These are phyloP conservation scores for Geranium brycei DNA, from an alignment of 345 rosid species.

Conservation along the genomic window DNA sequence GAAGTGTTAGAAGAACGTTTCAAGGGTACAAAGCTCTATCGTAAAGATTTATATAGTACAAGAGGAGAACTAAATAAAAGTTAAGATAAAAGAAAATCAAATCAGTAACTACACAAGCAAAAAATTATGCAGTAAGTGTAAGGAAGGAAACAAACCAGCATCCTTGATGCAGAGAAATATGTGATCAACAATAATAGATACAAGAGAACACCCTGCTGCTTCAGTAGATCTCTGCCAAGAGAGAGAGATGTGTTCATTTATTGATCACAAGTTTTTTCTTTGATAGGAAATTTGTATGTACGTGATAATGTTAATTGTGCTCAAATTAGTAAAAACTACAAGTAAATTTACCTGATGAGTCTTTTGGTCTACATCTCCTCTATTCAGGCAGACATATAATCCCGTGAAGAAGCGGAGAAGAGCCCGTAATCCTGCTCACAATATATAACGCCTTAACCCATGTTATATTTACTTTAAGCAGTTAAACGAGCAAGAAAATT, in stretches of 20 bases:
- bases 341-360: slow-evolving; percentile 56
- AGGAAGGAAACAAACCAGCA: slow-evolving; percentile 52
- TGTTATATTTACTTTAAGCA: slow-evolving; percentile 3
- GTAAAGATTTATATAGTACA: neutral
- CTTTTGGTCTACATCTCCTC: slow-evolving; percentile 84
- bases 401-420: slow-evolving; percentile 95
- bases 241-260: slow-evolving; percentile 10
- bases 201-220: slow-evolving; percentile 87
- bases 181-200: slow-evolving; percentile 89
- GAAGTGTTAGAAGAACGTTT: slow-evolving; percentile 8
- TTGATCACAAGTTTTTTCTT: neutral
- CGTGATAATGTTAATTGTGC: neutral
- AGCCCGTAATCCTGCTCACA: slow-evolving; percentile 77
- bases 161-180: slow-evolving; percentile 91
- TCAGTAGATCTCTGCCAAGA: slow-evolving; percentile 55
- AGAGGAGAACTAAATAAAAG: neutral
- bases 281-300: too few relatives aligned
- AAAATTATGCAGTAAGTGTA: slow-evolving; percentile 3
- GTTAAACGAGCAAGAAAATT: neutral
- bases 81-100: neutral
- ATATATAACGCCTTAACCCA: slow-evolving; percentile 7
- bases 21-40: neutral
- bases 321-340: neutral
- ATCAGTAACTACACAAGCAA: neutral
- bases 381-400: slow-evolving; percentile 75